phyloP scores from a whole-genome alignment of 306 rosid genomes.

The Cicer chorassanicum region DNA sequence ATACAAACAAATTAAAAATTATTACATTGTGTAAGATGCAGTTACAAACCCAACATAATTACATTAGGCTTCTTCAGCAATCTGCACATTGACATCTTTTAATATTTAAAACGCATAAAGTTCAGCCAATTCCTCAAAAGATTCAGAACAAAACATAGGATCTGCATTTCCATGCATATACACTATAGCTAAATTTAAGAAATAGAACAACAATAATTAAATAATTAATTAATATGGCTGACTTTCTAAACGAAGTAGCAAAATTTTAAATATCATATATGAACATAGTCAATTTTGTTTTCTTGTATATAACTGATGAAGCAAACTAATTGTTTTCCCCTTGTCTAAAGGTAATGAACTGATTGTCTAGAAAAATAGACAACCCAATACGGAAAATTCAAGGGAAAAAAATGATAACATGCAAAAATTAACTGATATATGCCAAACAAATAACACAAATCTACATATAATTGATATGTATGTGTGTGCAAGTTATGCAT shows the following conservation, averaged over 20 bases:
- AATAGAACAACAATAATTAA: too few relatives aligned
- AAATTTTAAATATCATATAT: too few relatives aligned
- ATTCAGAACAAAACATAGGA: slow-evolving; percentile 69
- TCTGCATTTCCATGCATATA: slow-evolving; percentile 91
- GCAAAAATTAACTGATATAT: slow-evolving; percentile 34
- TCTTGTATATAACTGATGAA: too few relatives aligned
- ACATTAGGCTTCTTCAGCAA: background rate
- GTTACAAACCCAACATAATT: slow-evolving; percentile 29
- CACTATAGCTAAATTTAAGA: too few relatives aligned
- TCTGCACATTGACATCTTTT: slow-evolving; percentile 30
- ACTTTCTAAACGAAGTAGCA: too few relatives aligned
- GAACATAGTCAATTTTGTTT: too few relatives aligned
- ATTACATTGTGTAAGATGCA: slow-evolving; percentile 39
- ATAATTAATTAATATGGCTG: too few relatives aligned
- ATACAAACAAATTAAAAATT: background rate
- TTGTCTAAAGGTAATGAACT: slow-evolving; percentile 36
- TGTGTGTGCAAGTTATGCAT: background rate
- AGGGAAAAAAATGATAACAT: background rate
- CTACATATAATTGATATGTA: slow-evolving; percentile 12
- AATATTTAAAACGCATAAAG: slow-evolving; percentile 61
- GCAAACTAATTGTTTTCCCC: too few relatives aligned
- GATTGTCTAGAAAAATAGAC: slow-evolving; percentile 32
- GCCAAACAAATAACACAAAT: slow-evolving; percentile 25
- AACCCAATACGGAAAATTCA: slow-evolving; percentile 15
- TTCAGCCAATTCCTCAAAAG: slow-evolving; percentile 87